Percentiles rank a stretch among this genome's conserved stretches.
These are phyloP conservation scores for Botrytis byssoidea DNA, from an alignment of 2,329 filamentous ascomycete genomes.

Conservation along the genomic window DNA sequence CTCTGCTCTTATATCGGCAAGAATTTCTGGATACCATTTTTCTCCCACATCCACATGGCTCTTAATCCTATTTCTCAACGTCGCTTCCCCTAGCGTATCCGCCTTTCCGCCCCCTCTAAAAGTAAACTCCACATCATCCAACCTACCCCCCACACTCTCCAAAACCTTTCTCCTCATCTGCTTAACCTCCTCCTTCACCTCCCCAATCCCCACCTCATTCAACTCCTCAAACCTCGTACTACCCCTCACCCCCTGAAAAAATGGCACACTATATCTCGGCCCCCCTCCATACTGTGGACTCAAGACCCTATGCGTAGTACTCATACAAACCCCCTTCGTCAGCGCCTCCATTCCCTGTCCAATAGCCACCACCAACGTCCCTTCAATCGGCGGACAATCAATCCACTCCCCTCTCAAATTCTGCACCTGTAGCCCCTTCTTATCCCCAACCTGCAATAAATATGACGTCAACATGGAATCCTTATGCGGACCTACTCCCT, in stretches of 20 bases:
- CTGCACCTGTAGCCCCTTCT: slow-evolving; percentile 78
- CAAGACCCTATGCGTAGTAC: slow-evolving; percentile 82
- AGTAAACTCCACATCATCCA: slow-evolving; percentile 83
- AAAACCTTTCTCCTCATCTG: slow-evolving; percentile 60
- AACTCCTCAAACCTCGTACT: slow-evolving; percentile 69
- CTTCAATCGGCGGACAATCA: slow-evolving; percentile 71
- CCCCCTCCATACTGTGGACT: slow-evolving; percentile 68
- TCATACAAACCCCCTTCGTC: slow-evolving; percentile 77
- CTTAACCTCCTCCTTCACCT: slow-evolving; percentile 60
- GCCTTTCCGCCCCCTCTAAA: slow-evolving; percentile 64
- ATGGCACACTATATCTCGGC: slow-evolving; percentile 75
- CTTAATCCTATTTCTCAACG: slow-evolving; percentile 79
- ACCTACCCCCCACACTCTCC: slow-evolving; percentile 52
- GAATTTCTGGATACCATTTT: slow-evolving; percentile 68
- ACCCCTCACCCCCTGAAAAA: slow-evolving; percentile 83
- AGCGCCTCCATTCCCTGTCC: slow-evolving; percentile 85
- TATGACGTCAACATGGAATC: slow-evolving; percentile 83
- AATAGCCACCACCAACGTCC: slow-evolving; percentile 82
- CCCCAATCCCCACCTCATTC: slow-evolving; percentile 48
- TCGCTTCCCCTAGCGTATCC: slow-evolving; percentile 77
- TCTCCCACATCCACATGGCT: slow-evolving; percentile 85
- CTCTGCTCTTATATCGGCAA: slow-evolving; percentile 56
- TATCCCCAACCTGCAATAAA: slow-evolving; percentile 74
- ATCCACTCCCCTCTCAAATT: slow-evolving; percentile 78
- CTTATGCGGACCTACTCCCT: slow-evolving; percentile 76